Evolutionary conservation across 805 yeast genomes (phyloP).

Genomic region (Suhomyces prunicola): DNA sequence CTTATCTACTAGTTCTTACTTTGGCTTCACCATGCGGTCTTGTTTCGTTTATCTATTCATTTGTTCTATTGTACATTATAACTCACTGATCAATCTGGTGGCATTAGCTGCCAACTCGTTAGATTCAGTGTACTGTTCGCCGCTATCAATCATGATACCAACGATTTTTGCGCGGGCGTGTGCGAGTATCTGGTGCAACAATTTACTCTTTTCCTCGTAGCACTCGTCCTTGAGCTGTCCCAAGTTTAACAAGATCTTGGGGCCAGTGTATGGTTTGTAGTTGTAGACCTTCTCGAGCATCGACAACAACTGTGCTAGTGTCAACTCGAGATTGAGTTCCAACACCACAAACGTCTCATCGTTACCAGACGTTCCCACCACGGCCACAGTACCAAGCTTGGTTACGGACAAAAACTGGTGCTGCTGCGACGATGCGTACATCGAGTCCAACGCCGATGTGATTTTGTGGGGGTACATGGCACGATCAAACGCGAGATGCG

Average conservation of each 20-base stretch:
- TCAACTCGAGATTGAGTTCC: conserved; percentile 17
- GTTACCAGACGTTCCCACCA: conserved; percentile 50
- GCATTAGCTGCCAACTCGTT: conserved; percentile 22
- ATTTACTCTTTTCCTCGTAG: conserved; percentile 12
- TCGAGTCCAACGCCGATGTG: conserved; percentile 42
- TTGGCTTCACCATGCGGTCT: too few relatives aligned
- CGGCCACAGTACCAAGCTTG: conserved; percentile 47
- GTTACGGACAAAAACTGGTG: conserved; percentile 50
- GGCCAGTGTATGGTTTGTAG: conserved; percentile 10
- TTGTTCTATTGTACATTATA: conserved; percentile 8
- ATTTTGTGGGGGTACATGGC: conserved; percentile 29
- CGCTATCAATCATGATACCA: conserved; percentile 42
- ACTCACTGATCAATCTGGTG: conserved; percentile 17
- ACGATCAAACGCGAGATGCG: conserved; percentile 6
- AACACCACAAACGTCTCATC: conserved; percentile 46
- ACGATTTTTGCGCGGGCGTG: conserved; percentile 19
- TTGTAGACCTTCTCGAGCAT: conserved; percentile 16
- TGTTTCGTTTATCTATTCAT: neutral
- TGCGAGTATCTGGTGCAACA: conserved; percentile 13
- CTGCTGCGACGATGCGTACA: conserved; percentile 39
- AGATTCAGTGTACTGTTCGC: conserved; percentile 27
- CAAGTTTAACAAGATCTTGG: conserved; percentile 29
- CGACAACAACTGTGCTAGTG: conserved; percentile 8
- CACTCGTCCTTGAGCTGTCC: conserved; percentile 19
- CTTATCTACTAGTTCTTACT: too few relatives aligned